These are phyloP conservation scores for Talaromyces atroroseus DNA, from an alignment of 2,329 filamentous ascomycete species.

Conservation along the genomic window DNA sequence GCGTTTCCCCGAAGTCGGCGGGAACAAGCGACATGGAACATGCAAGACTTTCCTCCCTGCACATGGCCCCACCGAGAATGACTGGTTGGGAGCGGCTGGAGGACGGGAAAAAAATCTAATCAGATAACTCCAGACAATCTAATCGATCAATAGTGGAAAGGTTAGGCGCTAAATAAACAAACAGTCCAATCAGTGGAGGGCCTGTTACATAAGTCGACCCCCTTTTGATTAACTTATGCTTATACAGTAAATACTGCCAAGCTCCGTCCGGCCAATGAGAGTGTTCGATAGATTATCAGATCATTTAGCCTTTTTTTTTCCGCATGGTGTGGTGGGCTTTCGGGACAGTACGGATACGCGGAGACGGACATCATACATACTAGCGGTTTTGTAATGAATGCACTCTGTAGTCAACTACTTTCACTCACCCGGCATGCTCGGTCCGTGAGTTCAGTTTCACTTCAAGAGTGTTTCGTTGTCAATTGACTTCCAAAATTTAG, in stretches of 20 bases:
- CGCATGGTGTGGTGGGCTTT: not conserved
- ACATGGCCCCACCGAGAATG: not conserved
- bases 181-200: not conserved
- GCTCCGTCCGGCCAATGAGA: not conserved
- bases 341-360: not conserved
- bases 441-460: no score
- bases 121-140: not conserved
- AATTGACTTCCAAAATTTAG: no score
- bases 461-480: no score
- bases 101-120: not conserved
- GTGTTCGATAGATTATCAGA: not conserved
- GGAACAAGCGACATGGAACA: not conserved
- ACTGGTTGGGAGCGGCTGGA: not conserved
- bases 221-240: not conserved
- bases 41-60: not conserved
- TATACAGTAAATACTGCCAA: not conserved
- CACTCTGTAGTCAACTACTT: no score
- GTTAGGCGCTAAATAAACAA: no score
- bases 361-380: not conserved
- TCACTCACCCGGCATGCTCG: no score
- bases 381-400: not conserved
- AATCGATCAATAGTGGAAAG: constrained; percentile 7
- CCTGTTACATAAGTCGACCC: not conserved
- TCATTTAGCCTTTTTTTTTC: not conserved
- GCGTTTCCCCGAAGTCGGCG: not conserved